A percentile compares a stretch with the other conserved stretches of the same genome.
Conservation (phyloP, 306 rosid genomes). For the Quercus berberidifolia region DNA sequence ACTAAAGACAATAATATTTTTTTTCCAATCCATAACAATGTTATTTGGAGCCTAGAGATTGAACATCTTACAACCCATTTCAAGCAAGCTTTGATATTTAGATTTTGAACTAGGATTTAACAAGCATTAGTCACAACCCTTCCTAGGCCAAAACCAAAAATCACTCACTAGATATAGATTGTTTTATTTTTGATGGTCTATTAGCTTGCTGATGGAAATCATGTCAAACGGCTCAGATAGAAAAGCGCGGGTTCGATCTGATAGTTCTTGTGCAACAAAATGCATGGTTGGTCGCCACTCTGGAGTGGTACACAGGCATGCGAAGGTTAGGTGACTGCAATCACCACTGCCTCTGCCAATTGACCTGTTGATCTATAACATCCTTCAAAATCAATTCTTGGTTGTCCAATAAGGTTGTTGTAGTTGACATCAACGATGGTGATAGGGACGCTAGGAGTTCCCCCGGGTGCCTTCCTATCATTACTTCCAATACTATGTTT, state of each 20-base stretch:
- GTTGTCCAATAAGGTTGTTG: background rate
- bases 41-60: no score
- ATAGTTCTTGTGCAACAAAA: constrained; percentile 58
- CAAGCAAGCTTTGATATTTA: no score
- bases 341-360: constrained; percentile 39
- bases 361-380: constrained; percentile 48
- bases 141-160: no score
- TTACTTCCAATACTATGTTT: constrained; percentile 34
- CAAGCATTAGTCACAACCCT: no score
- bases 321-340: constrained; percentile 40
- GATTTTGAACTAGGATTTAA: no score
- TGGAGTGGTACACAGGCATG: constrained; percentile 42
- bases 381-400: constrained; percentile 43
- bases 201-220: constrained; percentile 32
- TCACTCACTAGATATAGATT: no score
- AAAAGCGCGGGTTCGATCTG: constrained; percentile 25
- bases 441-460: constrained; percentile 36
- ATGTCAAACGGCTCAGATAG: constrained; percentile 31
- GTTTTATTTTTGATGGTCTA: constrained; percentile 21
- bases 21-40: no score
- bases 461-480: constrained; percentile 68
- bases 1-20: no score
- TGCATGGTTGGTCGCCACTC: constrained; percentile 63
- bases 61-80: no score
- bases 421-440: constrained; percentile 12